Percentiles rank a stretch among this genome's conserved stretches.
Conservation (phyloP, 1,139 yeast genomes). For the Pichia sp. region DNA sequence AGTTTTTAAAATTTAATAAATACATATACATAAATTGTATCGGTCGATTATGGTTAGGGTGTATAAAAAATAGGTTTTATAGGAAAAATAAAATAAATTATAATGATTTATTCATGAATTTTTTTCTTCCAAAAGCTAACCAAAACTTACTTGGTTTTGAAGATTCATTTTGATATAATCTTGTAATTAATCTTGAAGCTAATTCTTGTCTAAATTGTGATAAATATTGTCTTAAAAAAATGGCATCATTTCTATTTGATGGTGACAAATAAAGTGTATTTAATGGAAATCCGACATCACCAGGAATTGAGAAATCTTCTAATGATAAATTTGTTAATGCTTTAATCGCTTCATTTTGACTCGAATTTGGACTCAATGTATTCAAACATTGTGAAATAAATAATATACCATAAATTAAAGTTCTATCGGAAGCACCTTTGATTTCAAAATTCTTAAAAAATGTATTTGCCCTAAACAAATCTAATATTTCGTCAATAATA, state of each 20-base stretch:
- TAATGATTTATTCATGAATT: slow-evolving; percentile 84
- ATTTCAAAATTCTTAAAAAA: slow-evolving; percentile 96
- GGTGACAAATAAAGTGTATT: slow-evolving; percentile 80
- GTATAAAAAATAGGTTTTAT: neutral
- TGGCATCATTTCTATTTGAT: slow-evolving; percentile 65
- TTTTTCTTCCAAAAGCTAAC: slow-evolving; percentile 92
- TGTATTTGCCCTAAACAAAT: slow-evolving; percentile 89
- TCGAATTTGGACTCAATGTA: slow-evolving; percentile 42
- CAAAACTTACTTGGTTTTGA: slow-evolving; percentile 69
- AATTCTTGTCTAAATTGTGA: slow-evolving; percentile 94
- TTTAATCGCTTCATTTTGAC: slow-evolving; percentile 61
- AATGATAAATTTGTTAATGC: slow-evolving; percentile 74
- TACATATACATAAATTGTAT: neutral
- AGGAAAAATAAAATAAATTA: slow-evolving; percentile 17
- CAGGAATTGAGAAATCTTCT: slow-evolving; percentile 87
- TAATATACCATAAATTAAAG: slow-evolving; percentile 92
- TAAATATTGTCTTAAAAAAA: slow-evolving; percentile 70
- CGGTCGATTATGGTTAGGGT: neutral
- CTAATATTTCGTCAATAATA: slow-evolving; percentile 83
- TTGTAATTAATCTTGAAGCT: slow-evolving; percentile 68
- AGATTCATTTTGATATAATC: slow-evolving; percentile 57
- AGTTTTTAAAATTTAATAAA: slow-evolving; percentile 14
- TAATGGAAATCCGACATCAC: slow-evolving; percentile 90
- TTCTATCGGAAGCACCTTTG: slow-evolving; percentile 90
- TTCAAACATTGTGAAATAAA: slow-evolving; percentile 80